Base-by-base conservation (phyloP, 495 filamentous ascomycete species). In the Aspergillus campestris region DNA sequence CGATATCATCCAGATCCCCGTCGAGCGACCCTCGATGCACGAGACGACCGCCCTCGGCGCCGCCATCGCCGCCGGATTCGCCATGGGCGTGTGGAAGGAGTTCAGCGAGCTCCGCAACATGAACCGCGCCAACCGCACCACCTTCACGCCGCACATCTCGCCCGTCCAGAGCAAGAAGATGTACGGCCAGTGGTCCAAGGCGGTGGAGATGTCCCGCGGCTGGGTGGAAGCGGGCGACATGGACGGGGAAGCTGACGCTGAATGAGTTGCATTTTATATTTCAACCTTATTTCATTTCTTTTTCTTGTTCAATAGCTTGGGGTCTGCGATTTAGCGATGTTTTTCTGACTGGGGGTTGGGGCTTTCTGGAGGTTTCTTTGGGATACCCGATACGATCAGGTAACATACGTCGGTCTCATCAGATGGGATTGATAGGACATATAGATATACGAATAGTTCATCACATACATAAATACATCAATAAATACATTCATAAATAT, bases 11-110 rank as follows among this genome's bases (percentile, higher is more conserved):
- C 80, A 82, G 55, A 94, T 97, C 55, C 84, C 82, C 28, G 83
- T 95, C 44, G 83, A 94, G 60, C 79, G 91, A 8, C 91, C 91
- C 1, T 75, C 78, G 30, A 95, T 96, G 90, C 83, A 87, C 45
- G 90, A 96, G 69, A 95, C 89, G 1, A 96, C 90, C 10, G 85
- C 90, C 9, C 79, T 95, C 1, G 90, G 90, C 24, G 87, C 90
- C n/a, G 90, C 90, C 24, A 92, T 96, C 49, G 91, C 89, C 8
- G 90, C 91, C 43, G 91, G 89, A 18, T 85, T 95, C 48, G 90
- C 89, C 11, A 81, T 84, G 11, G 81, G 77, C 41, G 77, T 92
- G 42, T 97, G 90, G 90, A 76, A 79, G 42, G 75, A 81, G 34
- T 81, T 94, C 54, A 74, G 80, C 31, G 88, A 95, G 52, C 74